These are phyloP conservation scores for Phoenix dactylifera DNA, from an alignment of 176 grass and related monocot species.

Conservation along the genomic window DNA sequence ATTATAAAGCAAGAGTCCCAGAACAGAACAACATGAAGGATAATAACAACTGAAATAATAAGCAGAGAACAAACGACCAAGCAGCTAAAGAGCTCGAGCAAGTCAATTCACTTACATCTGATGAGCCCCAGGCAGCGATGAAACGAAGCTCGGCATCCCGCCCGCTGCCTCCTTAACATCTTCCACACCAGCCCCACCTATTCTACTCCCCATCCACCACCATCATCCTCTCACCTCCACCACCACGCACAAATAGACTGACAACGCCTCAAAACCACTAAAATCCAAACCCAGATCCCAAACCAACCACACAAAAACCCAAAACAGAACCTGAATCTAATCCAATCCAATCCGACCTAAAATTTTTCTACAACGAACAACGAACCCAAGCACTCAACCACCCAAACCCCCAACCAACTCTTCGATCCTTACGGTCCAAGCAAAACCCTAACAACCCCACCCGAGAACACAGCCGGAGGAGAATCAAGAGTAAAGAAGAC, in stretches of 20 bases:
- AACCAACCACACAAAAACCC: no score
- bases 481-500: no score
- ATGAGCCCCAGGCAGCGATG: constrained; percentile 18
- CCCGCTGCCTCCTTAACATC: constrained; percentile 22
- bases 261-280: neutral
- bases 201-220: constrained; percentile 44
- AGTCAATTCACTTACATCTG: constrained; percentile 33
- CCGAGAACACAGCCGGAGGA: no score
- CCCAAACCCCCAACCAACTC: no score
- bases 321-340: no score
- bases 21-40: neutral
- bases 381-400: no score
- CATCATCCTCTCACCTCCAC: constrained; percentile 13
- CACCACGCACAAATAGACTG: constrained; percentile 11
- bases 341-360: no score
- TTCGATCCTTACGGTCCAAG: no score
- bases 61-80: neutral
- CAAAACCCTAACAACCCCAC: no score
- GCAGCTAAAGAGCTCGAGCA: neutral
- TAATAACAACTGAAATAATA: neutral
- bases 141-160: constrained; percentile 43
- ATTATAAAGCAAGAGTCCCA: no score
- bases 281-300: no score
- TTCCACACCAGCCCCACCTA: constrained; percentile 16
- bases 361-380: no score